Evolutionary conservation across 2,329 filamentous ascomycete species (phyloP).

Genomic region (Arthrobotrys iridis): DNA sequence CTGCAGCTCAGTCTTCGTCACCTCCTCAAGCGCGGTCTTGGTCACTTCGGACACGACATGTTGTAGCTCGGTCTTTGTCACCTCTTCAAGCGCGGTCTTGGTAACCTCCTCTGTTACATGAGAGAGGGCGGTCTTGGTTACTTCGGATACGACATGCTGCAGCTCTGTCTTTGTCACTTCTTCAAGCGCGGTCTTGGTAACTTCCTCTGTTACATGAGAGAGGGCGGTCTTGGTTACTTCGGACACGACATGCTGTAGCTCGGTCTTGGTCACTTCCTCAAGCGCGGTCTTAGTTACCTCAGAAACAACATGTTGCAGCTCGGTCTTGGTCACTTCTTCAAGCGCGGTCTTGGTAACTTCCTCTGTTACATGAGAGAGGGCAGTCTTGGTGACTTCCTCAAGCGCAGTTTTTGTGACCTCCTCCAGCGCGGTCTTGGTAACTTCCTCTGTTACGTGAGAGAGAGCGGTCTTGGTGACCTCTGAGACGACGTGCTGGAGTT

Average conservation of each 20-base stretch:
- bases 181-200: conserved; percentile 7
- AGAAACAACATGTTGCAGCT: neutral
- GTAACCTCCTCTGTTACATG: conserved; percentile 1
- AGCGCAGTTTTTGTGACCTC: neutral
- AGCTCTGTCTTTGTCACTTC: conserved; percentile 32
- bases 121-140: conserved; percentile 4
- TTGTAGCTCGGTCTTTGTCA: neutral
- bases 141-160: conserved; percentile 11
- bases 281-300: neutral
- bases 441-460: neutral
- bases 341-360: neutral
- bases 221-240: neutral
- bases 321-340: neutral
- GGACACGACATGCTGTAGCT: neutral
- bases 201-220: neutral
- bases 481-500: conserved; percentile 17
- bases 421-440: conserved; percentile 5
- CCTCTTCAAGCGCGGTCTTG: conserved; percentile 4
- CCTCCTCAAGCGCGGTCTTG: conserved; percentile 4
- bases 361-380: neutral
- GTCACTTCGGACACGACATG: conserved; percentile 27
- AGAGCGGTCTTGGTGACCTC: conserved; percentile 18
- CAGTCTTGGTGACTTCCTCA: conserved; percentile 18
- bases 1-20: conserved; percentile 19
- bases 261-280: neutral